phyloP scores from a whole-genome alignment of 495 filamentous ascomycete species.

The Daldinia vernicosa region DNA sequence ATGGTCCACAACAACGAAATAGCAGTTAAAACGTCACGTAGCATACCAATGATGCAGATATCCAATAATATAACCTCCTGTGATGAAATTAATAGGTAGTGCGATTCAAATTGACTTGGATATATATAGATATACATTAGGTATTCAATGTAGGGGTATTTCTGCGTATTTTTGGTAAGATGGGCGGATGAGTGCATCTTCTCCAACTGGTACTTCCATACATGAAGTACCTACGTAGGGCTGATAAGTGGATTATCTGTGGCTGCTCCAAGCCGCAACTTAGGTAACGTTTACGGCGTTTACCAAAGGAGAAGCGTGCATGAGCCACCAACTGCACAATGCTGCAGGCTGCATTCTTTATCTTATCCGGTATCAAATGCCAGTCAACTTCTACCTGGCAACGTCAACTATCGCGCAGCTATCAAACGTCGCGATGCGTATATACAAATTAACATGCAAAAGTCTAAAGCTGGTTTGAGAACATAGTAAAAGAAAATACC shows the following conservation, averaged over 20 bases:
- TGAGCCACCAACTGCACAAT: conserved; percentile 12
- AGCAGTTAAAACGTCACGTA: not conserved
- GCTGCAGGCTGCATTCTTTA: not conserved
- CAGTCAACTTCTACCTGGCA: not conserved
- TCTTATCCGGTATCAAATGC: conserved; percentile 14
- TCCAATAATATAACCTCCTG: not conserved
- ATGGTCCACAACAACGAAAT: not conserved
- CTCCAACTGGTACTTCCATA: not conserved
- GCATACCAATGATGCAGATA: not conserved
- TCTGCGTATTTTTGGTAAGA: not conserved
- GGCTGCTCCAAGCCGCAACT: conserved; percentile 6
- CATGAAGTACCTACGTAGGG: not conserved
- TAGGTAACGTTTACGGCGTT: too few species aligned
- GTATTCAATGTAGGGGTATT: not conserved
- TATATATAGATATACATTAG: conserved; percentile 3
- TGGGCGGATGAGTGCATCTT: not conserved
- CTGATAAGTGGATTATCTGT: conserved; percentile 15
- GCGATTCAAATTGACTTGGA: not conserved
- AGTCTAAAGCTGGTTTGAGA: not conserved
- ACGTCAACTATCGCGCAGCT: not conserved
- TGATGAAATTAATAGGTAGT: not conserved
- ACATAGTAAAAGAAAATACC: not conserved
- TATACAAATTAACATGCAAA: not conserved
- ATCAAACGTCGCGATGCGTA: not conserved
- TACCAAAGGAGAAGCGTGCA: not conserved